These are phyloP conservation scores for Psilocybe mexicana DNA, from an alignment of 1,284 basidiomycete species.

Conservation along the genomic window DNA sequence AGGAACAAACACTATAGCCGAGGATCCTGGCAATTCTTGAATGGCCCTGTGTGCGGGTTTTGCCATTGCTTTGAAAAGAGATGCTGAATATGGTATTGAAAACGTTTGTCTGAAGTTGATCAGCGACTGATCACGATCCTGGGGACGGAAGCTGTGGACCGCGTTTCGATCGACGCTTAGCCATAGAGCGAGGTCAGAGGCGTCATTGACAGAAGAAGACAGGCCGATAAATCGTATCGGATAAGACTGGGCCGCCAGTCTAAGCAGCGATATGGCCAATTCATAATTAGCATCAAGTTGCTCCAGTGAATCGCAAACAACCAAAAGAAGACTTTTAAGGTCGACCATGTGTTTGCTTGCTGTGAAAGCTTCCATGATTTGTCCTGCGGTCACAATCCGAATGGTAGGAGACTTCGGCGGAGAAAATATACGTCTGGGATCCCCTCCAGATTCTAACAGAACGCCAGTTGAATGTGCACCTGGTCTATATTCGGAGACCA, in stretches of 20 bases:
- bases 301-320: constrained; percentile 88
- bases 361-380: constrained; percentile 48
- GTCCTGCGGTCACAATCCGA: constrained; percentile 53
- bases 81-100: constrained; percentile 83
- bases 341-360: constrained; percentile 29
- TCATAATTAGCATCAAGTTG: constrained; percentile 85
- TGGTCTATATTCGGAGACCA: constrained; percentile 49
- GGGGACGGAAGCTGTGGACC: constrained; percentile 80
- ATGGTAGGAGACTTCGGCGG: constrained; percentile 43
- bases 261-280: constrained; percentile 71
- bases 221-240: constrained; percentile 81
- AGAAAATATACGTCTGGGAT: constrained; percentile 27
- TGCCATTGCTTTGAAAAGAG: constrained; percentile 89
- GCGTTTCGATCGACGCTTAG: constrained; percentile 68
- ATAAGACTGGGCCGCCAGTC: constrained; percentile 58
- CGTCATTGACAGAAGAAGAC: constrained; percentile 79
- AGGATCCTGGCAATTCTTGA: constrained; percentile 42
- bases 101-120: constrained; percentile 75
- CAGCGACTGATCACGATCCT: constrained; percentile 83
- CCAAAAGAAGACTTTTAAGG: constrained; percentile 55
- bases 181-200: constrained; percentile 83
- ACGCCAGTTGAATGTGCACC: constrained; percentile 42
- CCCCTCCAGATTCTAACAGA: constrained; percentile 42
- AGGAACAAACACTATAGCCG: constrained; percentile 88
- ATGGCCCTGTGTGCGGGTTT: constrained; percentile 85